Conservation (phyloP, 1,284 basidiomycete species). For the Mycena sp. region DNA sequence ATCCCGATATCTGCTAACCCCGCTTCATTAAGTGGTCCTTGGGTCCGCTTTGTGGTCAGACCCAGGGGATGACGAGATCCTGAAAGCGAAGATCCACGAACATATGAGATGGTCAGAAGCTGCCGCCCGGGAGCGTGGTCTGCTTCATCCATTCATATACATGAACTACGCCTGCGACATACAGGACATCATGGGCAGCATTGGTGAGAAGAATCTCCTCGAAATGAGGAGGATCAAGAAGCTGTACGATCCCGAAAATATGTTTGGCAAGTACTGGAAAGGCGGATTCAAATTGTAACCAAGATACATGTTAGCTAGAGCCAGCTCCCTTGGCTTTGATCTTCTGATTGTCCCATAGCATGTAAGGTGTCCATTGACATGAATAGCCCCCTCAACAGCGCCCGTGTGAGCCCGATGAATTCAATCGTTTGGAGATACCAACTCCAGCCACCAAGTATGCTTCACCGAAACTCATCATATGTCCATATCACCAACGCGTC, state of each 20-base stretch:
- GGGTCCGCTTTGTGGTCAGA: conserved; percentile 29
- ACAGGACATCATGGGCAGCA: conserved; percentile 30
- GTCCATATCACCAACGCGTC: too few species aligned
- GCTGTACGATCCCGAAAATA: conserved; percentile 31
- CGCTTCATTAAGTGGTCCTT: background rate
- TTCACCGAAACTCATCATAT: too few species aligned
- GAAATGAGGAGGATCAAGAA: conserved; percentile 29
- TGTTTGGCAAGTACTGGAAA: conserved; percentile 29
- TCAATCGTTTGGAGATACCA: too few species aligned
- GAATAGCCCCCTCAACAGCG: too few species aligned
- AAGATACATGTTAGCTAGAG: too few species aligned
- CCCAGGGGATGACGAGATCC: conserved; percentile 29
- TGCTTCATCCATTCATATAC: conserved; percentile 36
- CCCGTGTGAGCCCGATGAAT: too few species aligned
- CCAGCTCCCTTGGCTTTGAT: too few species aligned
- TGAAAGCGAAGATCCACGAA: conserved; percentile 26
- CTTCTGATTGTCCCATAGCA: too few species aligned
- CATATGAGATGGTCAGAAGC: conserved; percentile 26
- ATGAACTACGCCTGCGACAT: conserved; percentile 34
- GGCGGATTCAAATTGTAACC: conserved; percentile 30
- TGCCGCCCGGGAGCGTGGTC: conserved; percentile 23
- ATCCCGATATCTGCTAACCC: background rate
- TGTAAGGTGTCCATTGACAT: too few species aligned
- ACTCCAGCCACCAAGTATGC: too few species aligned
- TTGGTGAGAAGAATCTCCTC: conserved; percentile 24